A percentile compares a stretch with the other conserved stretches of the same genome.
Evolutionary conservation across 75 land plant genomes (phyloP).

Genomic region (Larix kaempferi): DNA sequence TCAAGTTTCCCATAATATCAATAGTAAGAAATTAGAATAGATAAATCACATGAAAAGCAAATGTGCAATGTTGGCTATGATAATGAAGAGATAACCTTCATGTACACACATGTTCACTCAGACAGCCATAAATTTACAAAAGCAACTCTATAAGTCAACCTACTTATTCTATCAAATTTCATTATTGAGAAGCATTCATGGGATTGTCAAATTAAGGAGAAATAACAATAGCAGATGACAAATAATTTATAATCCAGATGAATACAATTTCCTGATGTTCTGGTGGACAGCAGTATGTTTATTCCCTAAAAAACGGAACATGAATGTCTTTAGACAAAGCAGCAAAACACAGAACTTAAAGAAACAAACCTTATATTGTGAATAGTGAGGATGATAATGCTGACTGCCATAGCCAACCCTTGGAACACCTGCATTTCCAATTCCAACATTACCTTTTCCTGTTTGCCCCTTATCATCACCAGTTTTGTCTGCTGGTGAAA

Average conservation of each 20-base stretch:
- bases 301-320: neutral
- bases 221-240: neutral
- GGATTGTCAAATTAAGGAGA: neutral
- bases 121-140: too few species aligned
- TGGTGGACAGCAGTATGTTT: neutral
- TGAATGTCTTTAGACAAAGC: neutral
- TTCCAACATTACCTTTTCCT: slow-evolving; percentile 33
- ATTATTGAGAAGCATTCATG: neutral
- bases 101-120: neutral
- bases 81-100: neutral
- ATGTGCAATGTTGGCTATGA: neutral
- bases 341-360: neutral
- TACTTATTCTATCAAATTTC: neutral
- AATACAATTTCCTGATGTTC: neutral
- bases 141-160: neutral
- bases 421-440: slow-evolving; percentile 16
- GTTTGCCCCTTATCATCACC: slow-evolving; percentile 46
- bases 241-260: neutral
- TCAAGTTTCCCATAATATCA: neutral
- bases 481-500: slow-evolving; percentile 34
- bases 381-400: slow-evolving; percentile 61
- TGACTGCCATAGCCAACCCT: slow-evolving; percentile 43
- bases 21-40: neutral
- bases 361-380: slow-evolving; percentile 67
- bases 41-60: neutral